Conservation (phyloP, 345 rosid genomes). For the Ceriops decandra region DNA sequence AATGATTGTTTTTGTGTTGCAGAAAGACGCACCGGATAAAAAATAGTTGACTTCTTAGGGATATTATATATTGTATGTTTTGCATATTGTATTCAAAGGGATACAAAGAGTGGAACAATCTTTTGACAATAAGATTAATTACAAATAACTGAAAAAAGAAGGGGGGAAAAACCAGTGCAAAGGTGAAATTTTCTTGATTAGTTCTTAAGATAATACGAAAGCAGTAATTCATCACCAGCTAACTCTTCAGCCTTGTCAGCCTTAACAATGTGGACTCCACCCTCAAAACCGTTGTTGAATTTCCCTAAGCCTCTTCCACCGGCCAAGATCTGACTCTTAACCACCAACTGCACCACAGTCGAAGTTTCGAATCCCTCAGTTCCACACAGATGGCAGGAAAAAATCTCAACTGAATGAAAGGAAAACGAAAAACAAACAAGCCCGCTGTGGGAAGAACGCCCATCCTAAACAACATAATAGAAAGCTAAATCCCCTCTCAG, state of each 20-base stretch:
- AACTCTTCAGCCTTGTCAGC: constrained; percentile 67
- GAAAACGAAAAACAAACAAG: background rate
- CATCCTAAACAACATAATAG: background rate
- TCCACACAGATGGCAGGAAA: background rate
- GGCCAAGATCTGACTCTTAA: constrained; percentile 97
- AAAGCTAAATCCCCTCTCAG: background rate
- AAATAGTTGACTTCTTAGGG: background rate
- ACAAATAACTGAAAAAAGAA: background rate
- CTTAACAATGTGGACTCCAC: constrained; percentile 94
- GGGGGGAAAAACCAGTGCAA: background rate
- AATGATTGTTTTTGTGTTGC: background rate
- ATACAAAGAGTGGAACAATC: background rate
- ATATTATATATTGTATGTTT: too few species aligned
- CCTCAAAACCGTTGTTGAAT: constrained; percentile 79
- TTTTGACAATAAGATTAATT: background rate
- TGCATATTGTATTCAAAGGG: background rate
- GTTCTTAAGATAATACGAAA: background rate
- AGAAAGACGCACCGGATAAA: background rate
- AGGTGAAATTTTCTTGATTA: background rate
- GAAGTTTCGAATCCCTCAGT: constrained; percentile 5
- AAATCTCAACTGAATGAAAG: background rate
- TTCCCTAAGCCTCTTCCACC: constrained; percentile 98
- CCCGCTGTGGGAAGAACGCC: background rate
- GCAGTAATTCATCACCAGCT: constrained; percentile 48
- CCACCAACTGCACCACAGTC: constrained; percentile 63